Conservation (phyloP, 148 eudicot genomes). For the Talinum fruticosum region DNA sequence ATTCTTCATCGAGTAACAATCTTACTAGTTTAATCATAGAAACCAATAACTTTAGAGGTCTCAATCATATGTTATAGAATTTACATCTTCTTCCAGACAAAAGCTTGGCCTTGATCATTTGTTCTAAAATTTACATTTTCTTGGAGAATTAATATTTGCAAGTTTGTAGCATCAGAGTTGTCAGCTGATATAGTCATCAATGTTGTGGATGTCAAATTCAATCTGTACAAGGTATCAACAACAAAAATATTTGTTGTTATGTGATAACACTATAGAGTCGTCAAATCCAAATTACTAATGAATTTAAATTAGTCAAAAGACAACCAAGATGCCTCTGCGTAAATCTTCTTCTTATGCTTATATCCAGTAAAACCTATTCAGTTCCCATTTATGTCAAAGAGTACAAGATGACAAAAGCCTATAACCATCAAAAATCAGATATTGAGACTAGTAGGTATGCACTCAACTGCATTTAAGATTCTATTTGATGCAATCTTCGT, state of each 20-base stretch:
- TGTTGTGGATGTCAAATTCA: slow-evolving; percentile 74
- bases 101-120: too few relatives aligned
- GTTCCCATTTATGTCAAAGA: slow-evolving; percentile 89
- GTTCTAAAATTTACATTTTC: too few relatives aligned
- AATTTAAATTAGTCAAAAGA: background rate
- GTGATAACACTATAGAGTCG: background rate
- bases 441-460: slow-evolving; percentile 91
- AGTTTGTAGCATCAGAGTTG: slow-evolving; percentile 88
- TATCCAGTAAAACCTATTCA: slow-evolving; percentile 16
- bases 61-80: too few relatives aligned
- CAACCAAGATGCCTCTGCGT: background rate
- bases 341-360: slow-evolving; percentile 11
- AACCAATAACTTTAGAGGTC: too few relatives aligned
- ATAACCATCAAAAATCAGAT: slow-evolving; percentile 50
- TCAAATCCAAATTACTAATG: background rate
- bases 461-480: background rate
- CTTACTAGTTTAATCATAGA: too few relatives aligned
- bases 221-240: slow-evolving; percentile 78
- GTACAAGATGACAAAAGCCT: slow-evolving; percentile 71
- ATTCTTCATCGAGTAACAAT: too few relatives aligned
- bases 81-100: too few relatives aligned
- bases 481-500: background rate
- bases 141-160: slow-evolving; percentile 27
- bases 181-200: slow-evolving; percentile 71
- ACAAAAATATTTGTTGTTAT: background rate